Conservation (phyloP, 176 grass and related monocot species). For the Oryza australiensis region DNA sequence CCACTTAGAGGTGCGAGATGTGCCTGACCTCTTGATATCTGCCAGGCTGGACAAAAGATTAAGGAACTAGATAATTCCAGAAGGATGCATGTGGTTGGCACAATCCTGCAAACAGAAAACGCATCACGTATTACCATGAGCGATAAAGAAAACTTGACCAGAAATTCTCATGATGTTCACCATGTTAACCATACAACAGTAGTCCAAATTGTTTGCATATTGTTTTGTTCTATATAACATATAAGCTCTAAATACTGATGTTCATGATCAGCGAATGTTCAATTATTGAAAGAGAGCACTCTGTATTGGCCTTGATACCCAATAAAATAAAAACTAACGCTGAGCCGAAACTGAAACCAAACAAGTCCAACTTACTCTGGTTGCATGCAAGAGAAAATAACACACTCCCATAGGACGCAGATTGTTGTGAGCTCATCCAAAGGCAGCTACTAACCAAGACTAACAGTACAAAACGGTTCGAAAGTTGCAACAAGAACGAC, state of each 20-base stretch:
- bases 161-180: background rate
- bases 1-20: constrained; percentile 70
- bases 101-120: constrained; percentile 32
- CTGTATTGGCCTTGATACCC: background rate
- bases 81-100: constrained; percentile 25
- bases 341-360: constrained; percentile 17
- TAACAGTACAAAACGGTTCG: background rate
- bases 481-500: background rate
- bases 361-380: background rate
- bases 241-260: background rate
- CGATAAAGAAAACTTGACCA: background rate
- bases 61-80: constrained; percentile 49
- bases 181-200: background rate
- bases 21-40: constrained; percentile 49
- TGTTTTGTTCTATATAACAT: background rate
- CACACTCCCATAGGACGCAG: background rate
- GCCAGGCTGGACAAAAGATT: constrained; percentile 59
- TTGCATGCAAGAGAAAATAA: background rate
- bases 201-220: background rate
- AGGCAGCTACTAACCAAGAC: background rate
- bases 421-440: background rate
- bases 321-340: background rate
- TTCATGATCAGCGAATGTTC: background rate
- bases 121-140: background rate
- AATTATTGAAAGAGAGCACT: background rate